Base-by-base conservation (phyloP, 176 grass and related monocot species). In the Zea luxurians region DNA sequence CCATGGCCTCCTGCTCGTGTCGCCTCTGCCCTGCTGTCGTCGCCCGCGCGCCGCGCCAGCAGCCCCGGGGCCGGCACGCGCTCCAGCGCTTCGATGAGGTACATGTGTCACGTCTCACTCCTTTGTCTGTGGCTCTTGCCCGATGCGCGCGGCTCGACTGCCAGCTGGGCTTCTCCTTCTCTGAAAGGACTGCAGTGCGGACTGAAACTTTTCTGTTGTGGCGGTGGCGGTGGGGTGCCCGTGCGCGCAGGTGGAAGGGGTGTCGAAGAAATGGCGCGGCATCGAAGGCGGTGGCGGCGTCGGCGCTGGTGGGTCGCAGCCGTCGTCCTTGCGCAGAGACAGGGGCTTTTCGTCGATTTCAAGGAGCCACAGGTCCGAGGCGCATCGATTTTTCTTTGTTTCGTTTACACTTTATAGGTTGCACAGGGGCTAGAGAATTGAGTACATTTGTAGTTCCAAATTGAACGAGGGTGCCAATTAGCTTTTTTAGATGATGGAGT, bases 221-320 rank as follows among this genome's bases (percentile, higher is more conserved):
- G 9, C 20, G 11, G 48, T 15, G 53, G 17, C n/a, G n/a, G n/a
- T n/a, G n/a, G n/a, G 63, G 20, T 78, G 66, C 66, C 18, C 43
- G 37, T 66, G 47, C 62, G 75, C 17, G 49, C 65, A 91, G 91
- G 72, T 75, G 15, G 80, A 91, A 55, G 86, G 48, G 58, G 83
- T 66, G 48, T 93, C 91, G 11, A 87, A 88, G 80, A 93, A 88
- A 68, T 84, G 83, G 77, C 81, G 86, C 53, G 77, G 79, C 81
- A 66, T 81, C 10, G 82, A 80, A 11, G 55, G 73, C 18, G 73
- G 53, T 57, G 2, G 73, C 42, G 53, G 17, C 1, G 62, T n/a
- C n/a, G n/a, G n/a, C n/a, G n/a, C n/a, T n/a, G n/a, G n/a, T n/a
- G n/a, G n/a, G n/a, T n/a, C n/a, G n/a, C n/a, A n/a, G n/a, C n/a